A percentile compares a stretch with the other conserved stretches of the same genome.
Evolutionary conservation across 495 filamentous ascomycete genomes (phyloP).

Genomic region (Trichoderma asperelloides): DNA sequence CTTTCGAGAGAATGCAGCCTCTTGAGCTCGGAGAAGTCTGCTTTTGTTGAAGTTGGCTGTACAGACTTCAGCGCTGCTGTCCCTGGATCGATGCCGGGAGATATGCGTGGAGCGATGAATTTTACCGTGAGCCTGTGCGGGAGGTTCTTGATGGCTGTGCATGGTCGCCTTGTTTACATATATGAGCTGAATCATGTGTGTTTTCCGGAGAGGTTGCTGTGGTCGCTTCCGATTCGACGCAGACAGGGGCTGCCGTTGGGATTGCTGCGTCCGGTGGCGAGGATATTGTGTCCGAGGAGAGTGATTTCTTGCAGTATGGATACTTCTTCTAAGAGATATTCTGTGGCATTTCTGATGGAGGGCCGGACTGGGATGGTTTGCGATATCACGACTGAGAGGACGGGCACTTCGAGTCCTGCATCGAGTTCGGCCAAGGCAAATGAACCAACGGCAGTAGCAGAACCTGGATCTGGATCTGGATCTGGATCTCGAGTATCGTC

Average conservation of each 20-base stretch:
- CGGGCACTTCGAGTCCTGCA: background rate
- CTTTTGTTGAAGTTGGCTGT: slow-evolving; percentile 16
- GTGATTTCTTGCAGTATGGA: slow-evolving; percentile 59
- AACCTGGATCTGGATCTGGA: background rate
- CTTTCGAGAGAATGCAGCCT: slow-evolving; percentile 55
- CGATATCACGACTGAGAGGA: slow-evolving; percentile 30
- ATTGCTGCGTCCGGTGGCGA: slow-evolving; percentile 37
- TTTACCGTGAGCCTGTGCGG: slow-evolving; percentile 54
- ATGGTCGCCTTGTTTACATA: slow-evolving; percentile 51
- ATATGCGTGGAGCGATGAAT: slow-evolving; percentile 19
- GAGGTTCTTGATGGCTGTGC: slow-evolving; percentile 48
- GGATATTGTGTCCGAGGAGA: slow-evolving; percentile 49
- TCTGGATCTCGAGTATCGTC: background rate
- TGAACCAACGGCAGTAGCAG: background rate
- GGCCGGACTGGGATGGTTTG: slow-evolving; percentile 57
- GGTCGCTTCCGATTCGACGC: slow-evolving; percentile 9
- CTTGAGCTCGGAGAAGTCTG: slow-evolving; percentile 10
- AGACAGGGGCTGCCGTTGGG: slow-evolving; percentile 17
- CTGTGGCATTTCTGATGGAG: slow-evolving; percentile 53
- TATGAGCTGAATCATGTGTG: slow-evolving; percentile 41
- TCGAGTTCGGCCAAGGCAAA: background rate
- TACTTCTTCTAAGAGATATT: slow-evolving; percentile 44
- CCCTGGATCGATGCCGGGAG: slow-evolving; percentile 14
- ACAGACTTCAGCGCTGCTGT: slow-evolving; percentile 27
- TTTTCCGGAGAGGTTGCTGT: background rate